Conservation (phyloP, 768 basidiomycete species). For the Lentinula sp. region DNA sequence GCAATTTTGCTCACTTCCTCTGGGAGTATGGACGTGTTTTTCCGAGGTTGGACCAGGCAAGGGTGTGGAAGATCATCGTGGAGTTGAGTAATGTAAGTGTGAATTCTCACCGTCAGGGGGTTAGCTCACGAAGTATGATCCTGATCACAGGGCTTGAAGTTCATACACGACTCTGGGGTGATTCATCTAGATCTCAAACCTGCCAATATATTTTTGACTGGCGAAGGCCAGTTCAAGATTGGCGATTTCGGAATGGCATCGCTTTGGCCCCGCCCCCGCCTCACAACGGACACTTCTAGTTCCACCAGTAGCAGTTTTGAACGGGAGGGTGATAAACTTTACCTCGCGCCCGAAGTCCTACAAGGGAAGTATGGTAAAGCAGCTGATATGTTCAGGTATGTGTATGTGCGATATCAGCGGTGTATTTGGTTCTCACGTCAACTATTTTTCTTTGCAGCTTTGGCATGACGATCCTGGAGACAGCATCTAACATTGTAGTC, state of each 20-base stretch:
- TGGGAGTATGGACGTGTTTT: constrained; percentile 85
- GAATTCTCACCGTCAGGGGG: constrained; percentile 3
- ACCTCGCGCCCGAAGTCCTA: constrained; percentile 93
- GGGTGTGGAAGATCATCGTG: constrained; percentile 93
- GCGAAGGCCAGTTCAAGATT: constrained; percentile 86
- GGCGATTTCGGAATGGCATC: constrained; percentile 99
- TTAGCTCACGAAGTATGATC: not conserved
- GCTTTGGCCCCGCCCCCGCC: constrained; percentile 66
- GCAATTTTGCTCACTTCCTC: constrained; percentile 87
- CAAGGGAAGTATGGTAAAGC: constrained; percentile 88
- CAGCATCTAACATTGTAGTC: constrained; percentile 91
- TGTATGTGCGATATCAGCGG: constrained; percentile 25
- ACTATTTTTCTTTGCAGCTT: constrained; percentile 47
- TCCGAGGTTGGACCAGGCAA: constrained; percentile 82
- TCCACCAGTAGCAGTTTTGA: constrained; percentile 59
- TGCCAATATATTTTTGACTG: constrained; percentile 90
- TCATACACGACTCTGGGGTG: constrained; percentile 84
- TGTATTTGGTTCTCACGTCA: constrained; percentile 33
- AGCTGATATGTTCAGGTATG: constrained; percentile 95
- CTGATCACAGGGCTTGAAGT: constrained; percentile 62
- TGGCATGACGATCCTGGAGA: constrained; percentile 94
- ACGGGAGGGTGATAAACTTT: constrained; percentile 94
- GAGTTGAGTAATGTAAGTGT: constrained; percentile 82
- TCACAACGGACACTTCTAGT: constrained; percentile 15
- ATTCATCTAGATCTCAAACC: constrained; percentile 98